These are phyloP conservation scores for Amphibolis antarctica DNA, from an alignment of 106 monocot genomes.

Conservation along the genomic window DNA sequence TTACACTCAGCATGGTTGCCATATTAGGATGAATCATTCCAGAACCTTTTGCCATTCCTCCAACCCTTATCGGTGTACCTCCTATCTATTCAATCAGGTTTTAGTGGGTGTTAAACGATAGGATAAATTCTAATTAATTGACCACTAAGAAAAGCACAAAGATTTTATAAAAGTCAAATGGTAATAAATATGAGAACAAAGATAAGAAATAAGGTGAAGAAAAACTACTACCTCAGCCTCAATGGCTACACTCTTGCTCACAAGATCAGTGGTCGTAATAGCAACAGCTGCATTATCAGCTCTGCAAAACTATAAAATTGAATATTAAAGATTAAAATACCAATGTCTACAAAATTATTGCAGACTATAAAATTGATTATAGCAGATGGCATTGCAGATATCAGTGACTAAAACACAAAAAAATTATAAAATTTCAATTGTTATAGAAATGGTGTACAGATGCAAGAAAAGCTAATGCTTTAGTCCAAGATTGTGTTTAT, in stretches of 20 bases:
- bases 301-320: slow-evolving; percentile 30
- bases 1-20: slow-evolving; percentile 98
- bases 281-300: slow-evolving; percentile 85
- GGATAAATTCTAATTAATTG: too few relatives aligned
- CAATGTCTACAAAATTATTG: background rate
- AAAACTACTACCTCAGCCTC: slow-evolving; percentile 65
- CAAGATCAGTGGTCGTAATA: slow-evolving; percentile 97
- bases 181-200: too few relatives aligned
- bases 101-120: background rate
- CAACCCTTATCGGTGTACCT: slow-evolving; percentile 54
- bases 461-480: too few relatives aligned
- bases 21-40: slow-evolving; percentile 99
- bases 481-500: too few relatives aligned
- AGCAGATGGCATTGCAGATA: background rate
- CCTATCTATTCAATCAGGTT: slow-evolving; percentile 38
- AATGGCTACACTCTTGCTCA: slow-evolving; percentile 87
- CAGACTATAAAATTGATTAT: background rate
- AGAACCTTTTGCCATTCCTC: slow-evolving; percentile 99
- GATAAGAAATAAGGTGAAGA: too few relatives aligned
- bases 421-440: background rate
- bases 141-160: too few relatives aligned
- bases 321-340: background rate
- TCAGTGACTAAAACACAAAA: background rate
- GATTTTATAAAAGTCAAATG: too few relatives aligned
- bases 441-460: too few relatives aligned